Percentiles rank a stretch among this genome's conserved stretches.
Evolutionary conservation across 352 stramenopile species (phyloP).

Genomic region (Pythium scleroteichum): DNA sequence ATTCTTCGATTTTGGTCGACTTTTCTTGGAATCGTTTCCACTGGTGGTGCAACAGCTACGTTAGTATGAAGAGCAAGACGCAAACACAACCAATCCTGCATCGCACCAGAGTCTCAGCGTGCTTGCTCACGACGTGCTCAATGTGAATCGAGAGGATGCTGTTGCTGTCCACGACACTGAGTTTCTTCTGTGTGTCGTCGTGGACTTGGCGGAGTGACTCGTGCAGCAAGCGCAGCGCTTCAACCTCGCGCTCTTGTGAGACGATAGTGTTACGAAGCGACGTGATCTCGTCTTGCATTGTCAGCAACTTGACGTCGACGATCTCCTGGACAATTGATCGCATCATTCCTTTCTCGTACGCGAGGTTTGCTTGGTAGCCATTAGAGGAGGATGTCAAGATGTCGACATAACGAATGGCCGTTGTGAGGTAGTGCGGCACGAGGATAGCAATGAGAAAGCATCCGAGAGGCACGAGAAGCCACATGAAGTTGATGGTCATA

Average conservation of each 20-base stretch:
- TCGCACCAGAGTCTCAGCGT: conserved; percentile 65
- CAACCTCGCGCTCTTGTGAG: conserved; percentile 59
- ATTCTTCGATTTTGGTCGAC: conserved; percentile 17
- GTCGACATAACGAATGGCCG: conserved; percentile 69
- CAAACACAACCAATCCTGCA: no score
- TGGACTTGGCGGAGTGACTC: conserved; percentile 56
- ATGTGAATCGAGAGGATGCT: conserved; percentile 69
- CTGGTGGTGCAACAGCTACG: conserved; percentile 18
- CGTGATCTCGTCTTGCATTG: conserved; percentile 54
- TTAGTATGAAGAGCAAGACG: background rate
- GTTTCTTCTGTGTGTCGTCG: conserved; percentile 57
- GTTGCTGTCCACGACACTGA: conserved; percentile 55
- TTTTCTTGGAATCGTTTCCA: conserved; percentile 59
- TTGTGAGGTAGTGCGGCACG: conserved; percentile 70
- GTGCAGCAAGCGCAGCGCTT: conserved; percentile 56
- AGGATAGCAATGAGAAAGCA: conserved; percentile 74
- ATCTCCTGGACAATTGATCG: conserved; percentile 66
- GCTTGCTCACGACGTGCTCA: conserved; percentile 61
- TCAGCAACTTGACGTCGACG: conserved; percentile 62
- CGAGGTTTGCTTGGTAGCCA: conserved; percentile 28
- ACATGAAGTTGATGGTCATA: conserved; percentile 73
- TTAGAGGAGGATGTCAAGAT: conserved; percentile 49
- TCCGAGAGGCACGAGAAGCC: conserved; percentile 65
- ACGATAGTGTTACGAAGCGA: conserved; percentile 51
- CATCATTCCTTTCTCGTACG: conserved; percentile 60